Base-by-base conservation (phyloP, 345 rosid species). In the Triadica sebifera region DNA sequence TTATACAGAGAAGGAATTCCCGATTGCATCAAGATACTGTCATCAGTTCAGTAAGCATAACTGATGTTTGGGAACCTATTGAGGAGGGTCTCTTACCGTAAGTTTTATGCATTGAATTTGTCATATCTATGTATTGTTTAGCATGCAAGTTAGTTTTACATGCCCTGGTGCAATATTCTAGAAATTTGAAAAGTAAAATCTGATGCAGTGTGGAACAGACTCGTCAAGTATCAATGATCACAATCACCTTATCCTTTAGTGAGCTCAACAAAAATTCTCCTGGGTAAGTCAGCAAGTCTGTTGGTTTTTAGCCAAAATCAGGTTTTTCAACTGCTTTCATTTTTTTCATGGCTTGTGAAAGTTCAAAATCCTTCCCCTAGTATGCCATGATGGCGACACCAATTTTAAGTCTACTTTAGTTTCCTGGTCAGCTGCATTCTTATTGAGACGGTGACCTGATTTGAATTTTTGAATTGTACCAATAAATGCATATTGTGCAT, bases 51-150 rank as follows among this genome's bases (percentile, higher is more conserved):
- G 84, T 87, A 70, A 91, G 99, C 83, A 89, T 93, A 74, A 95
- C 93, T 72, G 98, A 93, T 85, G 90, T 88, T 22, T 93, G 96
- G 96, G 99, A 95, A 84, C 98, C 97, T 74, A 87, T 81, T 11
- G 97, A 95, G 81, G 98, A 95, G 83, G 99, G 99, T 63, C 97
- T 95, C 79, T 78, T 87, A 39, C 93, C 96, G 97, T 93, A 74
- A 81, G 93, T 82, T 43, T 43, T 43, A 1, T 43, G 9, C 1
- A 43, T 43, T 43, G 9, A 0, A 1, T 43, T 43, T 43, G 8
- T 5, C 3, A 43, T 43, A 43, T 43, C 6, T 43, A 8, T 43
- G 46, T 5, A 43, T 43, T 43, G 6, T 43, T 24, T 37, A 1
- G 8, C 39, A 3, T 63, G 55, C 46, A 15, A 55, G 52, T 19